phyloP scores from a whole-genome alignment of 2,329 filamentous ascomycete species.

The Rosellinia necatrix region DNA sequence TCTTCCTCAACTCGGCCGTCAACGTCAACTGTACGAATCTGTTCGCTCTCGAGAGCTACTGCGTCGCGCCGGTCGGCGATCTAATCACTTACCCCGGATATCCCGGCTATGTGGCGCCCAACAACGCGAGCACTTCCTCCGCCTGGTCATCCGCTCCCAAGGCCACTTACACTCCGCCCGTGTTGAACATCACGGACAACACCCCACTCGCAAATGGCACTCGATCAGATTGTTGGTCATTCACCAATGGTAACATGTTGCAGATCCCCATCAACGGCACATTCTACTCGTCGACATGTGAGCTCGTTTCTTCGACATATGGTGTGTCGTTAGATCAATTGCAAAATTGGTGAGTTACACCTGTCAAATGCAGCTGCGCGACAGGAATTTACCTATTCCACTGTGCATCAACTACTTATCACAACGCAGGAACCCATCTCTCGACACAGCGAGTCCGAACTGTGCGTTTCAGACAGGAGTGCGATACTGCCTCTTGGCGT shows the following conservation, averaged over 20 bases:
- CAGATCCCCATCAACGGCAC: background rate
- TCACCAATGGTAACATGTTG: background rate
- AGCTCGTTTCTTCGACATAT: background rate
- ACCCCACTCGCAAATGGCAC: background rate
- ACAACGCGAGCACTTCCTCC: background rate
- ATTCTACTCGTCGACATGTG: conserved; percentile 1
- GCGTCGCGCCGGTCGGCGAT: conserved; percentile 6
- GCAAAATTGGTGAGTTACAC: conserved; percentile 2
- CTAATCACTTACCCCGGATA: conserved; percentile 11
- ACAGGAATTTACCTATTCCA: too few species aligned
- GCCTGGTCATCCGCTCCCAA: background rate
- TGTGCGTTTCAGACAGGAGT: background rate
- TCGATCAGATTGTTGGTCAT: background rate
- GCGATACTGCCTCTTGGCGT: conserved; percentile 4
- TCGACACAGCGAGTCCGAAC: background rate
- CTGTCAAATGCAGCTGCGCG: too few species aligned
- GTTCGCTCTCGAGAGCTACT: conserved; percentile 5
- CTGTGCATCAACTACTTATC: too few species aligned
- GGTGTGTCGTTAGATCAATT: conserved; percentile 2
- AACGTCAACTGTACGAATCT: conserved; percentile 14
- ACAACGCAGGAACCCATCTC: conserved; percentile 16
- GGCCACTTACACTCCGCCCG: background rate
- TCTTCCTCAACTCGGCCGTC: background rate
- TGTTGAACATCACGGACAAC: background rate
- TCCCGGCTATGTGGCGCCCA: background rate